These are phyloP conservation scores for Omphalotus guepiniiformis DNA, from an alignment of 768 basidiomycete genomes.

Conservation along the genomic window DNA sequence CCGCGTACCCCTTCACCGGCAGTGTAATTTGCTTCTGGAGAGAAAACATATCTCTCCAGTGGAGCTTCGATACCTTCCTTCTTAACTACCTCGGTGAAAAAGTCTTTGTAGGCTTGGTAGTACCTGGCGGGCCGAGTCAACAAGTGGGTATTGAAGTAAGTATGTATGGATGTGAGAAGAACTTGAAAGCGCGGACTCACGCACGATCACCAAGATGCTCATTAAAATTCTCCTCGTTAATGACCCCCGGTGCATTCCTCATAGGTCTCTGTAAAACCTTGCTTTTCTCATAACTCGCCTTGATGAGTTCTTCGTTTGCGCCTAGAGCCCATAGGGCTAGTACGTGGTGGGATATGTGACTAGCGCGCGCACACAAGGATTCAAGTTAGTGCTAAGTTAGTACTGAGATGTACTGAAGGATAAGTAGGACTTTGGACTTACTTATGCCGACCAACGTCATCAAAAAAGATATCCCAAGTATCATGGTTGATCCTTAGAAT, in stretches of 20 bases:
- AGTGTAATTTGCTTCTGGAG: constrained; percentile 41
- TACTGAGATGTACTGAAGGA: neutral
- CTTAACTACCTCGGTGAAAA: constrained; percentile 42
- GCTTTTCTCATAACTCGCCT: constrained; percentile 33
- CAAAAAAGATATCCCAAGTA: constrained; percentile 54
- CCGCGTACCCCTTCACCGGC: constrained; percentile 12
- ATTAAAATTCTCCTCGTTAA: constrained; percentile 44
- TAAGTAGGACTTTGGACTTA: constrained; percentile 13
- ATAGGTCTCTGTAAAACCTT: constrained; percentile 30
- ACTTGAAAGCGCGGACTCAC: constrained; percentile 28
- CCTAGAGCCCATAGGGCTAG: constrained; percentile 60
- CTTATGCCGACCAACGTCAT: constrained; percentile 35
- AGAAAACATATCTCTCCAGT: constrained; percentile 60
- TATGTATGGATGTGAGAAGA: too few species aligned
- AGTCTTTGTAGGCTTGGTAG: constrained; percentile 52
- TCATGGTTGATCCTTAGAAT: constrained; percentile 47
- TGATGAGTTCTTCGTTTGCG: constrained; percentile 36
- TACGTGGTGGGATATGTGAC: constrained; percentile 53
- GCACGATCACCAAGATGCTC: constrained; percentile 53
- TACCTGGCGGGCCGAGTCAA: constrained; percentile 36
- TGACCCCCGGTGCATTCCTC: constrained; percentile 38
- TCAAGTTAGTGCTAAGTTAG: neutral
- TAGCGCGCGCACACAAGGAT: constrained; percentile 12
- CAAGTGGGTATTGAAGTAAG: too few species aligned
- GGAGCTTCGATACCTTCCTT: constrained; percentile 38